Conservation (phyloP, 2,329 filamentous ascomycete species). For the Allantophomopsis lycopodina region DNA sequence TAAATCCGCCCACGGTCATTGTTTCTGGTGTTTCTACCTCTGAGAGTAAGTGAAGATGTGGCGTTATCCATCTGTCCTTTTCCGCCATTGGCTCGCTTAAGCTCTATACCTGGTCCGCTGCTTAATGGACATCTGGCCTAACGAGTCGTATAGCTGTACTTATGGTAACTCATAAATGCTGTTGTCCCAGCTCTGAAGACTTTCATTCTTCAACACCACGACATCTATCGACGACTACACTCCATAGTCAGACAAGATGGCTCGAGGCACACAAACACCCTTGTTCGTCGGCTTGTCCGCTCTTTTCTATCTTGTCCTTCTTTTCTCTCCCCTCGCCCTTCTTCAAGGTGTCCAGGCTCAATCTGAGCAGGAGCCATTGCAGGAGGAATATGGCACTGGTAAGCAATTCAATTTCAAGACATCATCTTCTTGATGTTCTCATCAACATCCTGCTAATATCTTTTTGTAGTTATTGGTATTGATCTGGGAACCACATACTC, state of each 20-base stretch:
- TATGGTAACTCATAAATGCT: too few relatives aligned
- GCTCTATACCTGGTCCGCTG: too few relatives aligned
- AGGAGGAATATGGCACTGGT: slow-evolving; percentile 67
- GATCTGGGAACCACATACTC: slow-evolving; percentile 84
- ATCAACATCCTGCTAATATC: slow-evolving; percentile 6
- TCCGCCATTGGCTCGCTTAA: too few relatives aligned
- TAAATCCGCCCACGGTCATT: too few relatives aligned
- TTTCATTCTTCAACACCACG: too few relatives aligned
- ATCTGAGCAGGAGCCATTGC: slow-evolving; percentile 50
- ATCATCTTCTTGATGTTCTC: slow-evolving; percentile 1
- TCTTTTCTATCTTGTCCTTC: slow-evolving; percentile 80
- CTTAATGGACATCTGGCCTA: too few relatives aligned
- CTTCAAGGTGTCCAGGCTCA: slow-evolving; percentile 60
- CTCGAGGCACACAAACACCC: slow-evolving; percentile 48
- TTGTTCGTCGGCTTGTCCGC: slow-evolving; percentile 74
- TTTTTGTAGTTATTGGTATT: slow-evolving; percentile 66
- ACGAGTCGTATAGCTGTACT: too few relatives aligned
- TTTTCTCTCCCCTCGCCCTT: slow-evolving; percentile 79
- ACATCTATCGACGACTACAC: too few relatives aligned
- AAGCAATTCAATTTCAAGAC: slow-evolving; percentile 6
- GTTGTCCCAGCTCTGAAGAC: slow-evolving; percentile 5
- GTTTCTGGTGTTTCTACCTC: too few relatives aligned
- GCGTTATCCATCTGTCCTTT: too few relatives aligned
- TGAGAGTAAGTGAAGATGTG: too few relatives aligned
- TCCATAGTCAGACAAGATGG: slow-evolving; percentile 26